Percentiles rank a stretch among this genome's conserved stretches.
Evolutionary conservation across 805 yeast genomes (phyloP).

Genomic region (Saitoella complicata): DNA sequence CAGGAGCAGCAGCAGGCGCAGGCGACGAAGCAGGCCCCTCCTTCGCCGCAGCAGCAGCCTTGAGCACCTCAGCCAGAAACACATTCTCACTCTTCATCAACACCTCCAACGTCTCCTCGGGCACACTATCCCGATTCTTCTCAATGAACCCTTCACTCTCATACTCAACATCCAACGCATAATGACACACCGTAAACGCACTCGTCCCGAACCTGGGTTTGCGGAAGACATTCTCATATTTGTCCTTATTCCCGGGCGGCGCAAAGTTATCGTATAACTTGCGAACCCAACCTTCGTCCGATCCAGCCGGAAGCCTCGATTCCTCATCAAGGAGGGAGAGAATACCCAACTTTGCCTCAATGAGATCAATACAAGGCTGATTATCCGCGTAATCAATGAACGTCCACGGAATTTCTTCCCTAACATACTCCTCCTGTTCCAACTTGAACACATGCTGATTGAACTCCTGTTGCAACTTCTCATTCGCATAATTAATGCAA

Average conservation of each 20-base stretch:
- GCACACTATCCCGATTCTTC: constrained; percentile 92
- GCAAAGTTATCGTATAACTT: constrained; percentile 76
- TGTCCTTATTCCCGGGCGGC: constrained; percentile 32
- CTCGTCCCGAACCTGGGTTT: constrained; percentile 90
- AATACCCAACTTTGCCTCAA: constrained; percentile 79
- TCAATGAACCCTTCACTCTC: constrained; percentile 91
- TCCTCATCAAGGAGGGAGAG: constrained; percentile 85
- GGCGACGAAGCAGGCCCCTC: constrained; percentile 22
- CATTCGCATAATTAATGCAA: constrained; percentile 76
- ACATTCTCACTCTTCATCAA: constrained; percentile 52
- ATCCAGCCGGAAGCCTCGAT: constrained; percentile 83
- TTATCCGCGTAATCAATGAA: constrained; percentile 91
- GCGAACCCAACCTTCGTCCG: constrained; percentile 80
- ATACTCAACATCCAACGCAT: constrained; percentile 85
- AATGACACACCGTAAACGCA: constrained; percentile 79
- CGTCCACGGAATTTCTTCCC: constrained; percentile 90
- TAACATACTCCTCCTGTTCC: constrained; percentile 88
- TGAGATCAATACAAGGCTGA: constrained; percentile 88
- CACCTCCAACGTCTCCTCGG: constrained; percentile 85
- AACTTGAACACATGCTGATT: constrained; percentile 93
- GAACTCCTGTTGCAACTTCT: constrained; percentile 91
- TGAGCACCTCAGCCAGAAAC: constrained; percentile 47
- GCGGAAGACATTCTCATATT: constrained; percentile 60
- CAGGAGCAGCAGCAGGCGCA: constrained; percentile 25
- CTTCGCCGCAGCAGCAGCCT: constrained; percentile 36